Conservation (phyloP, 352 stramenopile genomes). For the Phytophthora cryptogea region DNA sequence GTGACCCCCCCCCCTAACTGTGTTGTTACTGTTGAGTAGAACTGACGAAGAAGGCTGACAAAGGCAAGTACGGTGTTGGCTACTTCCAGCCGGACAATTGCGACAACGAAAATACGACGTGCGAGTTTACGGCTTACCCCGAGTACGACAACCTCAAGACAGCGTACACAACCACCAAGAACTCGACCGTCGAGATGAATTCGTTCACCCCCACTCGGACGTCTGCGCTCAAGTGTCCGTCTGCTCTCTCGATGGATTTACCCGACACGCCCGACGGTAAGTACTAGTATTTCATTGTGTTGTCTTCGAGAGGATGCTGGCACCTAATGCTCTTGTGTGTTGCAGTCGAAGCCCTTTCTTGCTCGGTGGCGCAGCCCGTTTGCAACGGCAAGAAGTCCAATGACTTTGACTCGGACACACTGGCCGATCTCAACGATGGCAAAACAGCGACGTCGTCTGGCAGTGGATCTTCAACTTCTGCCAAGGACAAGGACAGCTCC, state of each 20-base stretch:
- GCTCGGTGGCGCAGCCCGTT: constrained; percentile 43
- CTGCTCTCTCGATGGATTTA: constrained; percentile 41
- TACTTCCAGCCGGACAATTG: constrained; percentile 71
- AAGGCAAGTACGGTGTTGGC: constrained; percentile 62
- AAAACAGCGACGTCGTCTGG: constrained; percentile 9
- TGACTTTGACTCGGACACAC: constrained; percentile 24
- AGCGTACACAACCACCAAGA: constrained; percentile 50
- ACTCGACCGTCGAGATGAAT: constrained; percentile 49
- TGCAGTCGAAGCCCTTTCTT: constrained; percentile 42
- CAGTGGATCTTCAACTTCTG: constrained; percentile 13
- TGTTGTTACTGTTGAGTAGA: constrained; percentile 15
- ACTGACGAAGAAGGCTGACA: constrained; percentile 48
- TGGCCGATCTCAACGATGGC: constrained; percentile 30
- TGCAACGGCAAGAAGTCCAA: constrained; percentile 56
- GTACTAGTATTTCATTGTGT: not conserved
- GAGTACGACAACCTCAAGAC: constrained; percentile 60
- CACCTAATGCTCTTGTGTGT: not conserved
- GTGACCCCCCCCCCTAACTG: not conserved
- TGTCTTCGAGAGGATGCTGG: not conserved
- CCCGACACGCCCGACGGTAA: constrained; percentile 42
- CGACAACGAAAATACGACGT: constrained; percentile 51
- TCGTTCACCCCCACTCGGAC: constrained; percentile 39
- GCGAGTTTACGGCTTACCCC: constrained; percentile 58
- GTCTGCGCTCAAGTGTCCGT: constrained; percentile 46
- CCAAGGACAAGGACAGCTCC: constrained; percentile 13